Base-by-base conservation (phyloP, 768 basidiomycete species). In the Mycena haematopus region DNA sequence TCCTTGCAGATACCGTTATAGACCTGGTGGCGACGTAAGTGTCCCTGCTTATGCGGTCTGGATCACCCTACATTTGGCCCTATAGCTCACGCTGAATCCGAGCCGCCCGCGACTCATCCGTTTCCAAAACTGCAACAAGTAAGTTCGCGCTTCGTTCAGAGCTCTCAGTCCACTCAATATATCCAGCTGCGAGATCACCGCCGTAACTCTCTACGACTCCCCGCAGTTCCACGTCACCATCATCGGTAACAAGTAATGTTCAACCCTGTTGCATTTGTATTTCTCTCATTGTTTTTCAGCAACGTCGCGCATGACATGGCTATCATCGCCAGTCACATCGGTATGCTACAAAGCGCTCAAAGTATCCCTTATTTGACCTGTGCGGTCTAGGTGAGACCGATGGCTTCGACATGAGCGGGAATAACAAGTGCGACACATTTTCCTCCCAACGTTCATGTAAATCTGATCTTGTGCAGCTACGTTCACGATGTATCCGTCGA, bases 401-500 rank as follows among this genome's bases (percentile, higher is more conserved):
- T 33, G 71, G 71, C 17, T 72, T 66, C 55, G 69, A 72, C 54
- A 67, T 74, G 27, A 69, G 63, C 7, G 74, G 74, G 17, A 74
- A 72, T 35, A 70, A 72, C 60, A 65, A 67, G 62, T 64, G 25
- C 25, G 58, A 50, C 6, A 10, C 11, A 14, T 44, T 4, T 33
- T 10, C 33, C 19, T 40, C 13, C 49, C 13, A 3, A 2, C 29
- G 17, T 27, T 1, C 21, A 15, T 40, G 24, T 27, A 1, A 17
- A 36, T 29, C 35, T 49, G 14, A 50, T 17, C 8, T n/a, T 17
- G 24, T 6, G 3, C 29, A 71, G 74, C 55, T 69, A 69, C 40
- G 72, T 78, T 24, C 75, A 76, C 50, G 74, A 77, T 36, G 69
- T 76, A 47, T 66, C 68, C 7, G 72, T 78, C 24, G 75, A 74